Conservation (phyloP, 495 filamentous ascomycete genomes). For the Xylaria palmicola region DNA sequence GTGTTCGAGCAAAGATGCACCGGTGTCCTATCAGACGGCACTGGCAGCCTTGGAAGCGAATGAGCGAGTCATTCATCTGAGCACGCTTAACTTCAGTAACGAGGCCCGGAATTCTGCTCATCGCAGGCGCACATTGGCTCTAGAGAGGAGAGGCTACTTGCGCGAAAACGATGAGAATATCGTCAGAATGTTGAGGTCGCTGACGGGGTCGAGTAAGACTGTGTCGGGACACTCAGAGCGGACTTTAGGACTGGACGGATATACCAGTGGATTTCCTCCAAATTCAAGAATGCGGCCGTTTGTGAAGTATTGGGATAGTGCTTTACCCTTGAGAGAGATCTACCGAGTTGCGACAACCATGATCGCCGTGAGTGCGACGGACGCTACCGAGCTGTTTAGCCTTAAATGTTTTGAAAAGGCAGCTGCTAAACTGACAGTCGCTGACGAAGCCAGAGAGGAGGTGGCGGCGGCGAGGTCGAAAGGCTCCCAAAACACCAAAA, state of each 20-base stretch:
- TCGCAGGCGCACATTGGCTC: not conserved
- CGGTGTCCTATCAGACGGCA: constrained; percentile 31
- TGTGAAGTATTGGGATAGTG: not conserved
- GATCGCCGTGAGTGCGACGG: constrained; percentile 45
- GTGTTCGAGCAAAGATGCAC: constrained; percentile 38
- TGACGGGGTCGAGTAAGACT: constrained; percentile 14
- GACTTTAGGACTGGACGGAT: not conserved
- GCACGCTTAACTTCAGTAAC: not conserved
- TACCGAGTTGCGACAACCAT: constrained; percentile 62
- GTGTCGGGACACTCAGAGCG: not conserved
- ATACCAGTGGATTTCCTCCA: not conserved
- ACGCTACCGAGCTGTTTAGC: constrained; percentile 18
- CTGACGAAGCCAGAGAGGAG: constrained; percentile 13
- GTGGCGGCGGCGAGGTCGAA: not conserved
- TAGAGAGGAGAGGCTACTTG: constrained; percentile 32
- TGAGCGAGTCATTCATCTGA: constrained; percentile 21
- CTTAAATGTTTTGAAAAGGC: constrained; percentile 21
- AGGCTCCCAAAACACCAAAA: not conserved
- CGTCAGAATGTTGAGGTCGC: constrained; percentile 35
- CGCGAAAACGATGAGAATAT: constrained; percentile 43
- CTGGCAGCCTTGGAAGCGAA: constrained; percentile 28
- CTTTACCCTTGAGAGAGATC: constrained; percentile 36
- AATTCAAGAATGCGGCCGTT: not conserved
- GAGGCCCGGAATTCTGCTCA: no score
- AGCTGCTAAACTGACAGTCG: not conserved